Conservation (phyloP, 192 early-diverging fungal genomes). For the Oehlia diaphana region DNA sequence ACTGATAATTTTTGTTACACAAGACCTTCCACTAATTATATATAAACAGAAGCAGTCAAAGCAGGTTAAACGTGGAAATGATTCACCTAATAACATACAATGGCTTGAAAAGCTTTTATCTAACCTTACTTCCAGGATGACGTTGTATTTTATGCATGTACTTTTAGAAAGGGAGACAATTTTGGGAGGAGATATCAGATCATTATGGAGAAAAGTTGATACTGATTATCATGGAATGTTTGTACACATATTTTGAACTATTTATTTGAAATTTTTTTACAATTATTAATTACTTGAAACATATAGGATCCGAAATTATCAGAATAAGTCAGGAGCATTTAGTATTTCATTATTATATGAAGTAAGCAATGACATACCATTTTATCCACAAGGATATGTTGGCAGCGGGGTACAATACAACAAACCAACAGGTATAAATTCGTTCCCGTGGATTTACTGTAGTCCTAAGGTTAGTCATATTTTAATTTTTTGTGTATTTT, state of each 20-base stretch:
- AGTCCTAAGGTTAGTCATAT: slow-evolving; percentile 38
- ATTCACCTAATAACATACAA: slow-evolving; percentile 35
- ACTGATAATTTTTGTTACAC: slow-evolving; percentile 2
- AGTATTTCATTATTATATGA: slow-evolving; percentile 34
- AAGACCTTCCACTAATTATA: neutral
- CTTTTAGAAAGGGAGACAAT: slow-evolving; percentile 39
- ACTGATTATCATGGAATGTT: slow-evolving; percentile 44
- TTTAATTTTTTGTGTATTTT: no score
- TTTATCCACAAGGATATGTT: slow-evolving; percentile 41
- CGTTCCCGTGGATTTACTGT: slow-evolving; percentile 37
- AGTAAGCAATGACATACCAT: slow-evolving; percentile 35
- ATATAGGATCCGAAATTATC: slow-evolving; percentile 34
- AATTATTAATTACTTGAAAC: neutral
- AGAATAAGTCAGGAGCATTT: neutral
- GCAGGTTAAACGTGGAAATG: slow-evolving; percentile 31
- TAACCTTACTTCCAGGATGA: slow-evolving; percentile 45
- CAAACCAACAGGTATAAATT: slow-evolving; percentile 39
- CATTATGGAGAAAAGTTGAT: slow-evolving; percentile 30
- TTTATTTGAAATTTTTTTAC: no score
- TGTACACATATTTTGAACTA: neutral
- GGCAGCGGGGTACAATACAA: slow-evolving; percentile 36
- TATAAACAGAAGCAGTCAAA: slow-evolving; percentile 24
- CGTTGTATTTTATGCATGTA: slow-evolving; percentile 45
- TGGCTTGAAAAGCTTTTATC: slow-evolving; percentile 25
- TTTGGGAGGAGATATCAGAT: slow-evolving; percentile 33